These are phyloP conservation scores for Entrophospora sp. DNA, from an alignment of 192 early-diverging fungal genomes.

Conservation along the genomic window DNA sequence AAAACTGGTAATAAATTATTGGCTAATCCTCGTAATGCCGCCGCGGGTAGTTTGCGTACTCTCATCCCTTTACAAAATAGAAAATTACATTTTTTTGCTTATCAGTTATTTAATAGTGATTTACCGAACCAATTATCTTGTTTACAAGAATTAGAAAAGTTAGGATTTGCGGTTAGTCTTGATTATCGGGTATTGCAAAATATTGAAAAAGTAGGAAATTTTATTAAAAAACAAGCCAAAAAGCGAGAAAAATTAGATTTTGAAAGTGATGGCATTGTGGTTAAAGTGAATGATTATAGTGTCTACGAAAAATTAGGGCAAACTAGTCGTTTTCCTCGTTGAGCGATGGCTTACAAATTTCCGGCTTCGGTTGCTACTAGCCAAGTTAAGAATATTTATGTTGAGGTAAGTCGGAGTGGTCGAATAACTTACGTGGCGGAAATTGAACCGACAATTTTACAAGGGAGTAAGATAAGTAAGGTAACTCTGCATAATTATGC, in stretches of 20 bases:
- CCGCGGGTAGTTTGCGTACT: not conserved
- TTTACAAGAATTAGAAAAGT: not conserved
- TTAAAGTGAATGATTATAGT: not conserved
- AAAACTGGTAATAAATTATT: not conserved
- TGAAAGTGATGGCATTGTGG: not conserved
- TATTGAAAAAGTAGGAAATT: not conserved
- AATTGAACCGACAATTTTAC: not conserved
- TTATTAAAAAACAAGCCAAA: not conserved
- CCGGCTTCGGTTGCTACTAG: not conserved
- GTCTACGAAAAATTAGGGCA: not conserved
- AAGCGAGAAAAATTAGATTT: not conserved
- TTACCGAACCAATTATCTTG: not conserved
- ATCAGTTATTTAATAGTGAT: not conserved
- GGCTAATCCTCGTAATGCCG: not conserved
- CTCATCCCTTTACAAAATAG: not conserved
- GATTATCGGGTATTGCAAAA: not conserved
- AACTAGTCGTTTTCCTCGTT: slow-evolving; percentile 1
- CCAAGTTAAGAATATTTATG: not conserved
- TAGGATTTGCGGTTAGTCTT: not conserved
- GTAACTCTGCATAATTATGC: not conserved
- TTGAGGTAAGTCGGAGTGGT: not conserved
- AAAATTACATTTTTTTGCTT: not conserved
- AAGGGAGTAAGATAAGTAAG: not conserved
- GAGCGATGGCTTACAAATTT: not conserved
- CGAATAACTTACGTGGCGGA: not conserved